Conservation (phyloP, 2,329 filamentous ascomycete genomes). For the Monosporascus sp. region DNA sequence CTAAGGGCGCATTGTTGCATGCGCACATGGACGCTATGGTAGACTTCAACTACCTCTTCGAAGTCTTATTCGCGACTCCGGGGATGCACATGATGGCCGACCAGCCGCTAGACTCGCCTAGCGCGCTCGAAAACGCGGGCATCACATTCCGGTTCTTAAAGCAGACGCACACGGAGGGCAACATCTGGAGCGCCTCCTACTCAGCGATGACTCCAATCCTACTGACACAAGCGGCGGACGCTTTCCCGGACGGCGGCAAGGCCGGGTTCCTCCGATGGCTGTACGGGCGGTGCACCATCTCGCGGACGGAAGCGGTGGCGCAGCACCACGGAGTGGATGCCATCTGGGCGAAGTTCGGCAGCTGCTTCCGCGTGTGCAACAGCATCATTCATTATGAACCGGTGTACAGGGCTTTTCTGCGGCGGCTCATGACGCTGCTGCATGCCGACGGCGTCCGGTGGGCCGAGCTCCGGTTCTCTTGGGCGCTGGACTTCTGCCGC, state of each 20-base stretch:
- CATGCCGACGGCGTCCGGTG: conserved; percentile 79
- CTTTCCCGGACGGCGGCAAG: conserved; percentile 68
- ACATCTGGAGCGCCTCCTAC: conserved; percentile 66
- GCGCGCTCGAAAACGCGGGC: conserved; percentile 46
- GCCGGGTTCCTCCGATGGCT: conserved; percentile 74
- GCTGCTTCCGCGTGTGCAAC: conserved; percentile 67
- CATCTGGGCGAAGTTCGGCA: conserved; percentile 77
- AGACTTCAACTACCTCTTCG: conserved; percentile 74
- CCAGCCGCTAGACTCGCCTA: conserved; percentile 47
- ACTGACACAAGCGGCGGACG: conserved; percentile 58
- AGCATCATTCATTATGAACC: conserved; percentile 85
- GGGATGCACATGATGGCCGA: conserved; percentile 69
- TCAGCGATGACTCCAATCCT: conserved; percentile 52
- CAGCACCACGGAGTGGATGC: conserved; percentile 80
- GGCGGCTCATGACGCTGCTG: conserved; percentile 63
- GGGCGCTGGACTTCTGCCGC: conserved; percentile 64
- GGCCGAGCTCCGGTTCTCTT: conserved; percentile 73
- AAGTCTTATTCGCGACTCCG: conserved; percentile 62
- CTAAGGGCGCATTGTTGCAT: conserved; percentile 82
- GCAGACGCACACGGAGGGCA: conserved; percentile 35
- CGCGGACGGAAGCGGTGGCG: conserved; percentile 64
- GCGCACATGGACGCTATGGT: conserved; percentile 90
- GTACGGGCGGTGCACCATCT: conserved; percentile 66
- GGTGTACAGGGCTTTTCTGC: conserved; percentile 73
- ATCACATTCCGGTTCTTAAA: conserved; percentile 60